Evolutionary conservation across 2,329 filamentous ascomycete species (phyloP).

Genomic region (Lachnellula cervina): DNA sequence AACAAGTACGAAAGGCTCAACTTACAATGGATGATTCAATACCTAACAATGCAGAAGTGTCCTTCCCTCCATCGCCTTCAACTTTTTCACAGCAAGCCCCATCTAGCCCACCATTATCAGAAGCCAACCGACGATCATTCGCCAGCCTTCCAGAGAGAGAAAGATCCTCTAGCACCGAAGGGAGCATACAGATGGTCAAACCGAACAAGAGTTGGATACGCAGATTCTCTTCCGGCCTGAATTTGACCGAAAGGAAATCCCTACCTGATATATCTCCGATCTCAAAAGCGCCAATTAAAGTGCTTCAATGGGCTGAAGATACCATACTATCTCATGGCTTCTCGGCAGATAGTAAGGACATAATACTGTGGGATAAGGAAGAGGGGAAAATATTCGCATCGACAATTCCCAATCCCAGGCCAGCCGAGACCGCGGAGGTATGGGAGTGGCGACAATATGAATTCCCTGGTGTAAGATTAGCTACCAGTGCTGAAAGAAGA

Average conservation of each 20-base stretch:
- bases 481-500: background rate
- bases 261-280: too few species aligned
- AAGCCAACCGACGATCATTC: background rate
- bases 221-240: too few species aligned
- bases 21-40: background rate
- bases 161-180: background rate
- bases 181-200: background rate
- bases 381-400: background rate
- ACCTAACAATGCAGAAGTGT: background rate
- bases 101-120: background rate
- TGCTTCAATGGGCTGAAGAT: too few species aligned
- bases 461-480: background rate
- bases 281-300: too few species aligned
- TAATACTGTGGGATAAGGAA: background rate
- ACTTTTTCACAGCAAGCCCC: background rate
- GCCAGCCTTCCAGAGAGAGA: background rate
- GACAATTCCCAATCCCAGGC: background rate
- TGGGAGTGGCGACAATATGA: background rate
- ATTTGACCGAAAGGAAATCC: too few species aligned
- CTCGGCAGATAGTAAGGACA: background rate
- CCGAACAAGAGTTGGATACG: too few species aligned
- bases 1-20: background rate
- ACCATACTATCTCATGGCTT: background rate
- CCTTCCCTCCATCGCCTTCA: background rate
- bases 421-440: background rate